These are phyloP conservation scores for Vicia sativa DNA, from an alignment of 306 rosid species.

Conservation along the genomic window DNA sequence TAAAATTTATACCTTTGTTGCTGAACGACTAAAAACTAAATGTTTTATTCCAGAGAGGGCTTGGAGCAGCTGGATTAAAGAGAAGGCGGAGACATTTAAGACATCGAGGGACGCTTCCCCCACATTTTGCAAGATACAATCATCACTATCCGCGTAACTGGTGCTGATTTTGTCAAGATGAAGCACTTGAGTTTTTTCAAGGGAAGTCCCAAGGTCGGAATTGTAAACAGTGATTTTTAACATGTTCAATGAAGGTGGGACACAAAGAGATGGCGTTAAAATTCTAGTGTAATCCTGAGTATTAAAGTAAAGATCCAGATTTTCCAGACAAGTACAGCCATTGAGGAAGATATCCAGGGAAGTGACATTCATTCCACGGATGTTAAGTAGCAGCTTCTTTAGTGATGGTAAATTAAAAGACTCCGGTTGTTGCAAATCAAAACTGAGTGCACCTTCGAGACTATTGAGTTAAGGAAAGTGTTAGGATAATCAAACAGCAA, in stretches of 20 bases:
- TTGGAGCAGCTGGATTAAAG: background rate
- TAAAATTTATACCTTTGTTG: background rate
- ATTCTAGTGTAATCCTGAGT: too few relatives aligned
- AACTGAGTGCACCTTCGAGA: background rate
- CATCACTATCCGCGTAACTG: background rate
- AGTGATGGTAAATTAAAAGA: background rate
- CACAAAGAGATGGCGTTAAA: background rate
- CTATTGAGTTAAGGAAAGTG: too few relatives aligned
- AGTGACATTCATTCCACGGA: background rate
- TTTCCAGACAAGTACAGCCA: background rate
- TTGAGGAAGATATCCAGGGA: background rate
- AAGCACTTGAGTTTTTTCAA: background rate
- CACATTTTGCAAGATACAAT: background rate
- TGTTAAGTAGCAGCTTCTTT: background rate
- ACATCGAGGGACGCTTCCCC: background rate
- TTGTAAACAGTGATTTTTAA: background rate
- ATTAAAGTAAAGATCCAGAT: background rate
- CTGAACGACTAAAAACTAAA: background rate
- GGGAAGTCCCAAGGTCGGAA: background rate
- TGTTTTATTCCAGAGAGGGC: slow-evolving; percentile 3
- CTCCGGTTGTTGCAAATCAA: background rate
- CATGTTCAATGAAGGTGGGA: background rate
- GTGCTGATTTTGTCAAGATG: background rate
- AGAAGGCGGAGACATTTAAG: background rate
- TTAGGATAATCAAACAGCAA: too few relatives aligned